Conservation (phyloP, 345 rosid genomes). For the Eucalyptus albens region DNA sequence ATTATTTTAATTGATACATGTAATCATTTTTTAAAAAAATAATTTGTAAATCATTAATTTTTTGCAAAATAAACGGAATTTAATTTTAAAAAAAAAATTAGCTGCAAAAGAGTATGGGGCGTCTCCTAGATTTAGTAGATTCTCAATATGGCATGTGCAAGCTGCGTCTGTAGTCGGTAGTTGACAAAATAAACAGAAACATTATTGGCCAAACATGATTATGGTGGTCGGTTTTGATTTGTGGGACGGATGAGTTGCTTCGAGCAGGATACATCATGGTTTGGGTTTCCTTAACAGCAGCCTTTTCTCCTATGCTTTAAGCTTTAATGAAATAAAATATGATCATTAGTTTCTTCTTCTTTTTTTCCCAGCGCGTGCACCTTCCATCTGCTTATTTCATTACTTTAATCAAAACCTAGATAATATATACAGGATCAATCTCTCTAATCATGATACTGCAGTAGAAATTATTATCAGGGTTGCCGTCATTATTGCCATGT, state of each 20-base stretch:
- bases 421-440: neutral
- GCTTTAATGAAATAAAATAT: neutral
- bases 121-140: neutral
- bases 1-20: neutral
- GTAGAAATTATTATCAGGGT: neutral
- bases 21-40: neutral
- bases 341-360: neutral
- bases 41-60: neutral
- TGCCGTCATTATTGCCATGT: neutral
- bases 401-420: neutral
- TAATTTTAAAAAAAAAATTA: neutral
- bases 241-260: neutral
- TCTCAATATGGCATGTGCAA: neutral
- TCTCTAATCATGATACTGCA: neutral
- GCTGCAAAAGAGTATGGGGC: neutral
- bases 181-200: neutral
- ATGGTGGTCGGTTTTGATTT: neutral
- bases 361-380: neutral
- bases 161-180: neutral
- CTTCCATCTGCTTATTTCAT: neutral
- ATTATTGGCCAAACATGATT: neutral
- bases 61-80: fast-evolving
- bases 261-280: neutral
- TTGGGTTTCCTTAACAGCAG: neutral
- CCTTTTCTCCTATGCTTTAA: neutral